A percentile compares a stretch with the other conserved stretches of the same genome.
phyloP scores from a whole-genome alignment of 2,329 filamentous ascomycete genomes.

The Exophiala oligosperma region DNA sequence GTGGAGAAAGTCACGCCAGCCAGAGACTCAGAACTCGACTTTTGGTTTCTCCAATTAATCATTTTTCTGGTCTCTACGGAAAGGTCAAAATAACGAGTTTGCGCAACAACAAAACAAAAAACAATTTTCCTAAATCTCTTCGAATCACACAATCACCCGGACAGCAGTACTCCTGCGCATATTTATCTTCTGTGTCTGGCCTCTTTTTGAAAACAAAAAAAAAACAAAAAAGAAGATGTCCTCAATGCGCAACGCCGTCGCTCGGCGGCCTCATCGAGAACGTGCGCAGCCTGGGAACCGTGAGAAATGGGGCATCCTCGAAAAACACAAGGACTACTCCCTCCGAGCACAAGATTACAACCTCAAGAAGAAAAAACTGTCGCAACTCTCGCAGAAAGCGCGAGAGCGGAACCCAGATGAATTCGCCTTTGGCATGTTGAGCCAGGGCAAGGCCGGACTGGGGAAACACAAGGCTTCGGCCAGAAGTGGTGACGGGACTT shows the following conservation, averaged over 20 bases:
- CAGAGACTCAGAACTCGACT: background rate
- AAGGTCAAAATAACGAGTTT: no score
- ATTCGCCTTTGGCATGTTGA: slow-evolving; percentile 66
- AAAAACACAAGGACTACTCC: slow-evolving; percentile 87
- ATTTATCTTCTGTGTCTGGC: slow-evolving; percentile 12
- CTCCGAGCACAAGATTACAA: slow-evolving; percentile 66
- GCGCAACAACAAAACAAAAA: no score
- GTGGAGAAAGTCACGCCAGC: no score
- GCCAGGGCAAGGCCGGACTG: slow-evolving; percentile 42
- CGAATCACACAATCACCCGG: no score
- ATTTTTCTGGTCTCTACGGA: background rate
- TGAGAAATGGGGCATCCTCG: slow-evolving; percentile 82
- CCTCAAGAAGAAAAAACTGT: slow-evolving; percentile 60
- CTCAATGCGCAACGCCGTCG: slow-evolving; percentile 63
- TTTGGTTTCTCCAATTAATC: slow-evolving; percentile 1
- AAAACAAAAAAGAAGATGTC: slow-evolving; percentile 44
- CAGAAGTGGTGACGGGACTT: slow-evolving; percentile 39
- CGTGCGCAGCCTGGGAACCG: slow-evolving; percentile 83
- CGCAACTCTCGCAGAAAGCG: slow-evolving; percentile 60
- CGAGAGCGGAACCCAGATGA: slow-evolving; percentile 65
- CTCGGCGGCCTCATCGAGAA: slow-evolving; percentile 84
- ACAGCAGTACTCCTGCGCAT: background rate
- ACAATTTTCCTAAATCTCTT: no score
- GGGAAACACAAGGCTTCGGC: slow-evolving; percentile 48
- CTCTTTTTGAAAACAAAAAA: slow-evolving; percentile 32